Evolutionary conservation across 495 filamentous ascomycete genomes (phyloP).

Genomic region (Extremus antarcticus): DNA sequence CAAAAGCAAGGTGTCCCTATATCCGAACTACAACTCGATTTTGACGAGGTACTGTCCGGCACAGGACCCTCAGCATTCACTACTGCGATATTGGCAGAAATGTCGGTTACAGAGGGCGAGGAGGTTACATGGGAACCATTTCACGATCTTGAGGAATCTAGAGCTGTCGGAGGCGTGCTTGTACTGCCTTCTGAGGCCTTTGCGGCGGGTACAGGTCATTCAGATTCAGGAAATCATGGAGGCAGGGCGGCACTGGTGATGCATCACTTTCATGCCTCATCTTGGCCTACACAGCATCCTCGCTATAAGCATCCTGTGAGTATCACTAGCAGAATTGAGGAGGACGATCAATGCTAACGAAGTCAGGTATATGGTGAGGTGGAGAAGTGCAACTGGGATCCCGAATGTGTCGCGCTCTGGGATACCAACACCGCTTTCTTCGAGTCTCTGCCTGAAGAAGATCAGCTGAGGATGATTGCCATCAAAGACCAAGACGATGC

Average conservation of each 20-base stretch:
- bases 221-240: slow-evolving; percentile 52
- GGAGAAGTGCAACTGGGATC: slow-evolving; percentile 53
- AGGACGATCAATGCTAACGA: background rate
- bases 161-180: slow-evolving; percentile 43
- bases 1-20: slow-evolving; percentile 42
- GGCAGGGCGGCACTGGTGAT: slow-evolving; percentile 45
- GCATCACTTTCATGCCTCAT: slow-evolving; percentile 55
- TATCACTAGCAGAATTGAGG: background rate
- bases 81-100: slow-evolving; percentile 47
- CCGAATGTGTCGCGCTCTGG: slow-evolving; percentile 47
- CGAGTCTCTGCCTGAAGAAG: slow-evolving; percentile 35
- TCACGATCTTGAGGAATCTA: slow-evolving; percentile 48
- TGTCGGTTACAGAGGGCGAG: slow-evolving; percentile 32
- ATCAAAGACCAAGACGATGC: slow-evolving; percentile 28
- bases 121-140: slow-evolving; percentile 44
- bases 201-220: slow-evolving; percentile 54
- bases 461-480: slow-evolving; percentile 39
- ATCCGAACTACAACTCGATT: slow-evolving; percentile 47
- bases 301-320: slow-evolving; percentile 44
- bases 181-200: slow-evolving; percentile 55
- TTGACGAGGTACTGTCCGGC: slow-evolving; percentile 56
- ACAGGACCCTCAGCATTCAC: slow-evolving; percentile 60
- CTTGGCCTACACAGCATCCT: slow-evolving; percentile 48
- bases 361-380: slow-evolving; percentile 44
- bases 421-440: slow-evolving; percentile 43